phyloP scores from a whole-genome alignment of 2,329 filamentous ascomycete species.

The Fusarium avenaceum region DNA sequence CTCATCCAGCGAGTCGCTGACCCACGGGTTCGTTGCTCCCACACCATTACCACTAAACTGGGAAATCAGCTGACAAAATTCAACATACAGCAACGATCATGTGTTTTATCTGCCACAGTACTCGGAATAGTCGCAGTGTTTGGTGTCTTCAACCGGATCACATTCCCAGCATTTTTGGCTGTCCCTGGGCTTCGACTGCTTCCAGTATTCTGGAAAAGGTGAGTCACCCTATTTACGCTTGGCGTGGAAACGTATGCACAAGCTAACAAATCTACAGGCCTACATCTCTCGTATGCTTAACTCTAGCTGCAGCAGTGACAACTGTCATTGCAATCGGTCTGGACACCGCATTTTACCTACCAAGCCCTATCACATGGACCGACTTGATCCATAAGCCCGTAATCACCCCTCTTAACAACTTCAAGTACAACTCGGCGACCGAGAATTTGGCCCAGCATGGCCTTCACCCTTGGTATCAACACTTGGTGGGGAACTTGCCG shows the following conservation, averaged over 20 bases:
- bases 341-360: slow-evolving; percentile 87
- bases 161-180: slow-evolving; percentile 92
- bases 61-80: slow-evolving; percentile 46
- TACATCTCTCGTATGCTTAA: slow-evolving; percentile 72
- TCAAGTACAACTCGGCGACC: slow-evolving; percentile 78
- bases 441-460: slow-evolving; percentile 81
- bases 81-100: slow-evolving; percentile 74
- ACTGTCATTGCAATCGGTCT: slow-evolving; percentile 79
- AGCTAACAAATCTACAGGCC: slow-evolving; percentile 60
- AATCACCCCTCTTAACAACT: slow-evolving; percentile 83
- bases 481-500: slow-evolving; percentile 76
- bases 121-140: slow-evolving; percentile 86
- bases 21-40: slow-evolving; percentile 72
- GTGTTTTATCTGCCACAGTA: slow-evolving; percentile 79
- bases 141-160: slow-evolving; percentile 96
- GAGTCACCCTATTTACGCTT: slow-evolving; percentile 52
- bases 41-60: slow-evolving; percentile 11
- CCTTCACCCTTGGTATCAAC: slow-evolving; percentile 83
- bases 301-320: slow-evolving; percentile 75
- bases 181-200: slow-evolving; percentile 86
- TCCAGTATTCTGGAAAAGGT: slow-evolving; percentile 88
- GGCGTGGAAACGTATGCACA: slow-evolving; percentile 15
- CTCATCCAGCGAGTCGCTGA: slow-evolving; percentile 88
- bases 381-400: slow-evolving; percentile 75
- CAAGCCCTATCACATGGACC: slow-evolving; percentile 72